Conservation (phyloP, 495 filamentous ascomycete genomes). For the Penicillium bovifimosum region DNA sequence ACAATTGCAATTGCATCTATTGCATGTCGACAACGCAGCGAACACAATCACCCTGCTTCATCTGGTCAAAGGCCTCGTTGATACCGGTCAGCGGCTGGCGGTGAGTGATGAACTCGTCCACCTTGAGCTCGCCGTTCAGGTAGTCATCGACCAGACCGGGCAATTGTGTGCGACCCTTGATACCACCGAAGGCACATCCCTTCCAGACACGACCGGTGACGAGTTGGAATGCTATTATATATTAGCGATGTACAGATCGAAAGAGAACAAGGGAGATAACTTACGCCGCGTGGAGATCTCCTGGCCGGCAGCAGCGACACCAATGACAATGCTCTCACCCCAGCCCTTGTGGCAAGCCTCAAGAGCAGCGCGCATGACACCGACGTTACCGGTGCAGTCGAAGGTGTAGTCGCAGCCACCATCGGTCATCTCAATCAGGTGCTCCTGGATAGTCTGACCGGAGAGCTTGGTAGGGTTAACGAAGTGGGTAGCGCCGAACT, state of each 20-base stretch:
- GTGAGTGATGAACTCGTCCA: conserved; percentile 99
- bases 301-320: conserved; percentile 94
- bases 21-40: conserved; percentile 64
- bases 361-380: conserved; percentile 91
- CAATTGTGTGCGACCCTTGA: conserved; percentile 94
- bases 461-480: conserved; percentile 84
- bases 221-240: conserved; percentile 80
- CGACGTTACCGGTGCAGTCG: conserved; percentile 95
- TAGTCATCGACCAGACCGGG: conserved; percentile 88
- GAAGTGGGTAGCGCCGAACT: conserved; percentile 96
- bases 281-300: conserved; percentile 93
- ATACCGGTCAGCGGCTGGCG: conserved; percentile 73
- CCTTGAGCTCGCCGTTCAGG: conserved; percentile 83
- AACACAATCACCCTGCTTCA: conserved; percentile 96
- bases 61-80: conserved; percentile 84
- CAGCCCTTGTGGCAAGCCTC: conserved; percentile 99
- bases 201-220: conserved; percentile 98
- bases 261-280: conserved; percentile 31
- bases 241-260: conserved; percentile 7
- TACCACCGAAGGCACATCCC: conserved; percentile 94
- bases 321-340: conserved; percentile 97
- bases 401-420: conserved; percentile 99
- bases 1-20: conserved; percentile 11
- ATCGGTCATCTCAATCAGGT: conserved; percentile 97
- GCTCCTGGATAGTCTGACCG: conserved; percentile 74